phyloP scores from a whole-genome alignment of 2,329 filamentous ascomycete species.

The Paracorniculantispora psalliotae region DNA sequence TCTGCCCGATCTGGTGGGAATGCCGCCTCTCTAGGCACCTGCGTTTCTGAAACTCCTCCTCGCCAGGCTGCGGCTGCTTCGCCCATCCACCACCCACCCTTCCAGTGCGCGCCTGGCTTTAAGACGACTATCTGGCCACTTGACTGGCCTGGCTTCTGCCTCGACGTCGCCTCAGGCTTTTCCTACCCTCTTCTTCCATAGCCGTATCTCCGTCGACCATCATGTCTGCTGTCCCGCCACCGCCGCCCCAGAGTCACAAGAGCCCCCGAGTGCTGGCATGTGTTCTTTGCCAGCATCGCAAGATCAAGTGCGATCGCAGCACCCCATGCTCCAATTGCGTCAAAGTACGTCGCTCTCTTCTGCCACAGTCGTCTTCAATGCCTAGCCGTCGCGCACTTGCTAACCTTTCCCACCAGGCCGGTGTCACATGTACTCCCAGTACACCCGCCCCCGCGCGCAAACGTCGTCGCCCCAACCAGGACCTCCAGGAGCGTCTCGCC shows the following conservation, averaged over 20 bases:
- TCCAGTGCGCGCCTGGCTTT: constrained; percentile 2
- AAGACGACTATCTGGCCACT: neutral
- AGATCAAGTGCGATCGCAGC: constrained; percentile 58
- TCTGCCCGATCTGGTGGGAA: constrained; percentile 8
- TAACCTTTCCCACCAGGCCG: constrained; percentile 39
- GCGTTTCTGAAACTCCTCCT: neutral
- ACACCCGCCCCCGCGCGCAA: constrained; percentile 57
- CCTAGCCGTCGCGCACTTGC: neutral
- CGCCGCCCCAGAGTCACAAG: constrained; percentile 26
- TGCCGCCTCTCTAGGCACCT: constrained; percentile 4
- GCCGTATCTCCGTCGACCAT: neutral
- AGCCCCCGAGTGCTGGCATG: constrained; percentile 46
- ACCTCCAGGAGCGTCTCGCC: constrained; percentile 55
- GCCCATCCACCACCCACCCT: constrained; percentile 5
- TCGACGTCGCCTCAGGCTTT: neutral
- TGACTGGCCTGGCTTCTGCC: neutral
- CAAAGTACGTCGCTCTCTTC: constrained; percentile 41
- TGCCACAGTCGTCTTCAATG: neutral
- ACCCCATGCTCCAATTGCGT: constrained; percentile 56
- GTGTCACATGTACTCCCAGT: constrained; percentile 55
- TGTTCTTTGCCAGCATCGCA: constrained; percentile 55
- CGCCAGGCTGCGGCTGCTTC: neutral
- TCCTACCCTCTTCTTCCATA: neutral
- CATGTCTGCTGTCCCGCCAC: constrained; percentile 9
- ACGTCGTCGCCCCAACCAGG: constrained; percentile 54